Conservation (phyloP, 441 rosid genomes). For the Arabidopsis lyrata region DNA sequence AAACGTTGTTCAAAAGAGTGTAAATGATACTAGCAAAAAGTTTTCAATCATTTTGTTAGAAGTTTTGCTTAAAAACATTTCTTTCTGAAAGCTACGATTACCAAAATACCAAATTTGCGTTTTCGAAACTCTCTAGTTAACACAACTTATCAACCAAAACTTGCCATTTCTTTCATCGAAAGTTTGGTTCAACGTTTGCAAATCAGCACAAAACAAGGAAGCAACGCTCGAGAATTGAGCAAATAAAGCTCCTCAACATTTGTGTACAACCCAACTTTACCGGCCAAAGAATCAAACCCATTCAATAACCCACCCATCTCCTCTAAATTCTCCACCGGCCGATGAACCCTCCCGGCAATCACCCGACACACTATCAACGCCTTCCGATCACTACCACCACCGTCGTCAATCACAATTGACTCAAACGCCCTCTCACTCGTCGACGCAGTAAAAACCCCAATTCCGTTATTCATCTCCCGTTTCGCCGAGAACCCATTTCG, state of each 20-base stretch:
- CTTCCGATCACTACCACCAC: constrained; percentile 57
- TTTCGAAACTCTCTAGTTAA: not conserved
- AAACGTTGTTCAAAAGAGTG: too few relatives aligned
- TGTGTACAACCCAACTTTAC: constrained; percentile 86
- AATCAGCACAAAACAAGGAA: constrained; percentile 96
- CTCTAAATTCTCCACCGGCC: constrained; percentile 82
- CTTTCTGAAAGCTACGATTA: too few relatives aligned
- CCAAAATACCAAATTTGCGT: not conserved
- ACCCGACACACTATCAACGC: constrained; percentile 94
- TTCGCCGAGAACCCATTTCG: constrained; percentile 83
- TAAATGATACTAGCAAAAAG: too few relatives aligned
- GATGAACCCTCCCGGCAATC: constrained; percentile 93
- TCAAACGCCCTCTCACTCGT: constrained; percentile 92
- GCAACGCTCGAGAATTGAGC: constrained; percentile 86
- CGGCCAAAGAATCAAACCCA: constrained; percentile 96
- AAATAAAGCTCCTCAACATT: constrained; percentile 92
- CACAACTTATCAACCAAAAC: constrained; percentile 8
- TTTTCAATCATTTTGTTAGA: not conserved
- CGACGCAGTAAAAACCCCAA: constrained; percentile 94
- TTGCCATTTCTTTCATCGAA: not conserved
- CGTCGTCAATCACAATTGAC: constrained; percentile 53
- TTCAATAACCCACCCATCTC: constrained; percentile 65
- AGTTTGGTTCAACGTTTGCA: constrained; percentile 63
- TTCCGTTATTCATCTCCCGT: constrained; percentile 76
- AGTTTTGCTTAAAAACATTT: not conserved